phyloP scores from a whole-genome alignment of 2,329 filamentous ascomycete genomes.

The Claviceps africana region DNA sequence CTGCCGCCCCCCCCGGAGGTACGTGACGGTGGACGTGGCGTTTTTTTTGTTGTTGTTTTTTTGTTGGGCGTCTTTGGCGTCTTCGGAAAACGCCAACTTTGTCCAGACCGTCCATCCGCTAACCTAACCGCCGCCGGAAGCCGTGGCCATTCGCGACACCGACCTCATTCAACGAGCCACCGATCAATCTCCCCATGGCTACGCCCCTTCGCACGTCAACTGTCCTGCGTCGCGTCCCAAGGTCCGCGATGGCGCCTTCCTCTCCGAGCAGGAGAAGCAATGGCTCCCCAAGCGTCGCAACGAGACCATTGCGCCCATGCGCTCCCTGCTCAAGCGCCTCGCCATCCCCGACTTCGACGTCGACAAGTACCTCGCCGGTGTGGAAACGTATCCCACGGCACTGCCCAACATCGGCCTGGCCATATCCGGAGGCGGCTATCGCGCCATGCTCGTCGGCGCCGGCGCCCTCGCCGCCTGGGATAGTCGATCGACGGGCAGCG shows the following conservation, averaged over 20 bases:
- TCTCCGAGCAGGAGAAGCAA: slow-evolving; percentile 56
- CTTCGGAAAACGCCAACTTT: no score
- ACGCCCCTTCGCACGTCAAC: slow-evolving; percentile 51
- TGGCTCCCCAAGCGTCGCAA: slow-evolving; percentile 63
- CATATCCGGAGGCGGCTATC: slow-evolving; percentile 71
- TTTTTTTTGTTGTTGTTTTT: not conserved
- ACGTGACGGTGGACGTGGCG: not conserved
- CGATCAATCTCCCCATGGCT: slow-evolving; percentile 34
- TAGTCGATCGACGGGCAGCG: slow-evolving; percentile 41
- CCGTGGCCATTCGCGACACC: not conserved
- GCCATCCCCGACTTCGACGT: slow-evolving; percentile 69
- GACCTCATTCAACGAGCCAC: slow-evolving; percentile 15
- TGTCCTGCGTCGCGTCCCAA: slow-evolving; percentile 59
- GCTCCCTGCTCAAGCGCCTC: slow-evolving; percentile 54
- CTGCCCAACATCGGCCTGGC: slow-evolving; percentile 56
- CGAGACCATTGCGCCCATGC: slow-evolving; percentile 63
- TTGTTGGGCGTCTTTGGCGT: no score
- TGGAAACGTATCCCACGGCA: slow-evolving; percentile 16
- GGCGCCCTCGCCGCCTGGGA: slow-evolving; percentile 72
- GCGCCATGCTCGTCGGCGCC: slow-evolving; percentile 73
- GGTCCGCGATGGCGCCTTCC: slow-evolving; percentile 44
- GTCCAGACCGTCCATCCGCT: not conserved
- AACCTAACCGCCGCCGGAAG: not conserved
- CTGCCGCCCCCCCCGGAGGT: slow-evolving; percentile 5
- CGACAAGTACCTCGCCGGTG: slow-evolving; percentile 47